Evolutionary conservation across 305 asterid species (phyloP), one percentile per base, ranked within the genome.

Genomic region (Fraxinus nigra): DNA sequence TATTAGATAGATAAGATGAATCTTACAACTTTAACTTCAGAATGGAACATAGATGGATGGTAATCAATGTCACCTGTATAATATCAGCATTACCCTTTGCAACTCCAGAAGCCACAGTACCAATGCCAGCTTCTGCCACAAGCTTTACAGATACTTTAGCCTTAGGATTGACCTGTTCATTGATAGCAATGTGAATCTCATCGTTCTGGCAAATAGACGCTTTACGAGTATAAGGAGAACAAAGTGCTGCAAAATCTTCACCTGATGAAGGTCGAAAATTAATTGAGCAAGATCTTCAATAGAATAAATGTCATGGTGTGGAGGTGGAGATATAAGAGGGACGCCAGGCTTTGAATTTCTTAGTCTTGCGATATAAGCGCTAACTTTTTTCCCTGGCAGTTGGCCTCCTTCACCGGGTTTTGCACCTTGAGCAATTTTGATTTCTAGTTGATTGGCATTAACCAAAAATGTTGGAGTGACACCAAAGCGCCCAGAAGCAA

Each of bases 371-470:
- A 90, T 90, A 78, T 88, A 88, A 72, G 90, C 87, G 26, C 90
- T 84, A 76, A 90, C 92, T 87, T 90, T 90, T 79, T 88, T 88
- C 77, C 92, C 92, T 18, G 92, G 92, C 82, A 90, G 84, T 82
- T 90, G 92, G 33, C 92, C 92, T 72, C 91, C 91, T 85, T 90
- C 92, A 81, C 92, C 91, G 26, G 92, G 92, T 79, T 90, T 90
- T 73, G 92, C 92, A 80, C 92, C 92, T 80, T 90, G 92, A 43
- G 92, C 92, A 79, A 90, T 86, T 84, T 90, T 90, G 79, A 90
- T 90, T 84, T 90, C 91, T 80, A 90, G 76, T 79, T 88, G 91
- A 82, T 84, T 86, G 6, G 91, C 91, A 81, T 88, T 88, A 59
- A 81, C 92, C 83, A 89, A 87, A 76, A 88, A 89, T 61, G 90